Conservation (phyloP, 2,329 filamentous ascomycete species). For the Penicillium hesseltinei region DNA sequence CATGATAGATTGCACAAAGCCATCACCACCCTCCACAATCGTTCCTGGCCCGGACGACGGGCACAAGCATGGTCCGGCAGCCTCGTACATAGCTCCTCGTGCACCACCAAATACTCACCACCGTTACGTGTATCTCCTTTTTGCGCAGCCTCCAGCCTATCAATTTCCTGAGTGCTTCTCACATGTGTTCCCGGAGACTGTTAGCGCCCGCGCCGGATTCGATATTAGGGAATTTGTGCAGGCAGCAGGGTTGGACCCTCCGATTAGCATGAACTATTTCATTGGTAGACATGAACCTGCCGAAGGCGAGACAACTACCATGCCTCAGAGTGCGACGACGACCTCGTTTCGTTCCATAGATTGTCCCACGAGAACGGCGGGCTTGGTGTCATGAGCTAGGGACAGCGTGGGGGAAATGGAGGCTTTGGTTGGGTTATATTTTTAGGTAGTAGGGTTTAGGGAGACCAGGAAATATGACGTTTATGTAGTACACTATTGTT, state of each 20-base stretch:
- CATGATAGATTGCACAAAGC: slow-evolving; percentile 3
- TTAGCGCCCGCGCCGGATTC: slow-evolving; percentile 31
- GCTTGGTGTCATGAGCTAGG: neutral
- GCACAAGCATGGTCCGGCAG: neutral
- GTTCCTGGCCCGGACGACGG: slow-evolving; percentile 1
- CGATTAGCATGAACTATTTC: slow-evolving; percentile 42
- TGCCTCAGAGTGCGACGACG: slow-evolving; percentile 15
- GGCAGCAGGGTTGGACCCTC: slow-evolving; percentile 29
- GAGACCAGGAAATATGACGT: neutral
- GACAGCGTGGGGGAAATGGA: neutral
- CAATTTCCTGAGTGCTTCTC: slow-evolving; percentile 32
- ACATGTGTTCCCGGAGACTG: slow-evolving; percentile 30
- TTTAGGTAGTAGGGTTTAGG: too few species aligned
- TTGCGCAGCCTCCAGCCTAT: slow-evolving; percentile 26
- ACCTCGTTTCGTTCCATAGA: slow-evolving; percentile 21
- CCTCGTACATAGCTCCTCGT: slow-evolving; percentile 31
- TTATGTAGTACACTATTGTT: too few species aligned
- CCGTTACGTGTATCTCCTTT: slow-evolving; percentile 35
- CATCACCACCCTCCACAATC: neutral
- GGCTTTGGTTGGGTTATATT: neutral
- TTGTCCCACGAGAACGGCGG: slow-evolving; percentile 2
- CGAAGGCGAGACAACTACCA: slow-evolving; percentile 2
- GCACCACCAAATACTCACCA: slow-evolving; percentile 29
- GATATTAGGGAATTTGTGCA: slow-evolving; percentile 35
- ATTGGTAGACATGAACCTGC: slow-evolving; percentile 32